Percentiles rank a stretch among this genome's conserved stretches.
phyloP scores from a whole-genome alignment of 495 filamentous ascomycete genomes.

The Aspergillus affinis region DNA sequence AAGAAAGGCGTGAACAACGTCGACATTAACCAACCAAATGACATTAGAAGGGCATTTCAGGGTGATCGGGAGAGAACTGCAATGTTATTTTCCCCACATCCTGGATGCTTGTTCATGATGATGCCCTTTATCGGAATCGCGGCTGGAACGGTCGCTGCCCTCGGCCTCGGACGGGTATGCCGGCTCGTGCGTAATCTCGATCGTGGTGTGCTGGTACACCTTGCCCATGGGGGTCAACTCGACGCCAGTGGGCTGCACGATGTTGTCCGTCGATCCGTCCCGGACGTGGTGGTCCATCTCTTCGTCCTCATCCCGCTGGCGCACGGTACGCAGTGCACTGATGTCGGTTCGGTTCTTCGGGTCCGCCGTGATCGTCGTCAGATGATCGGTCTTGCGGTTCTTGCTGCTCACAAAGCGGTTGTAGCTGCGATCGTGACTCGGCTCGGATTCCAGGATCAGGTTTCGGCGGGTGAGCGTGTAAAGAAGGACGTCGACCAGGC shows the following conservation, averaged over 20 bases:
- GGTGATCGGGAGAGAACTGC: background rate
- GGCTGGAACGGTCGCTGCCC: slow-evolving; percentile 34
- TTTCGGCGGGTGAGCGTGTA: slow-evolving; percentile 67
- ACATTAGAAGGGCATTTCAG: background rate
- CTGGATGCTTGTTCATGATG: slow-evolving; percentile 15
- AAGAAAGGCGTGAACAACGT: background rate
- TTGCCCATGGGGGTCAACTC: slow-evolving; percentile 41
- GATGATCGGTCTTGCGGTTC: slow-evolving; percentile 31
- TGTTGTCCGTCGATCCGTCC: slow-evolving; percentile 42
- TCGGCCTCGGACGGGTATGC: slow-evolving; percentile 30
- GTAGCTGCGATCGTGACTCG: slow-evolving; percentile 39
- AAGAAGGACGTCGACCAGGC: slow-evolving; percentile 70
- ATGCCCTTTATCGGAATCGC: slow-evolving; percentile 24
- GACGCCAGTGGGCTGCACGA: slow-evolving; percentile 29
- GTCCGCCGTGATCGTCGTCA: slow-evolving; percentile 38
- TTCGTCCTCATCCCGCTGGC: slow-evolving; percentile 19
- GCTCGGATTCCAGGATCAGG: slow-evolving; percentile 45
- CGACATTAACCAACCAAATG: background rate
- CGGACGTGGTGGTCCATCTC: slow-evolving; percentile 20
- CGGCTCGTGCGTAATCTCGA: slow-evolving; percentile 44
- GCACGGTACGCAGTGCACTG: slow-evolving; percentile 24
- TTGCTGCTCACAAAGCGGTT: slow-evolving; percentile 36
- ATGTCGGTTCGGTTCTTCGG: slow-evolving; percentile 26
- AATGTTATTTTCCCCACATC: slow-evolving; percentile 29
- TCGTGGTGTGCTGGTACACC: slow-evolving; percentile 48